Evolutionary conservation across 169 alveolate genomes (phyloP), one percentile per base, ranked within the genome.

Genomic region (Plasmodium falciparum): DNA sequence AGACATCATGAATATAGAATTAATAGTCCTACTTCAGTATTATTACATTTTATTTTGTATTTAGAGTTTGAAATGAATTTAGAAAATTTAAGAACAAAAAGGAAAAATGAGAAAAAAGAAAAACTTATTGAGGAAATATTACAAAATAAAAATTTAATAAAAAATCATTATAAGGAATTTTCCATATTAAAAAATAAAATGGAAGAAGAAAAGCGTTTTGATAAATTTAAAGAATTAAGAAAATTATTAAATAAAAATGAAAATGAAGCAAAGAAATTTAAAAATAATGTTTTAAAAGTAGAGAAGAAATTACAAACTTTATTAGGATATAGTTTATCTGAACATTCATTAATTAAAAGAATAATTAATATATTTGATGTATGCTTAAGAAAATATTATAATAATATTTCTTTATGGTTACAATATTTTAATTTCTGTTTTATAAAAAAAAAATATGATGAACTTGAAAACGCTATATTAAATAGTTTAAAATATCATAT

Each of bases 1-100:
- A 78, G 78, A 58, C 73, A 78, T 29, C 89, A 78, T 45, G 89
- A 78, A 58, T 78, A 78, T 20, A 65, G 70, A 49, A 66, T 78
- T 78, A 66, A 65, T 71, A 66, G 89, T 39, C 33, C 89, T 6
- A 24, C 76, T 0, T 15, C 78, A 22, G 13, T 65, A 39, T 71
- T 78, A 24, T 13, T 78, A 26, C 50, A 66, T 58, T 78, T 50
- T 45, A 78, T 78, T 59, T 78, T 78, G 56, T 78, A 78, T 45
- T 50, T 78, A 56, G 89, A 78, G 33, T 78, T 78, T 49, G 89
- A 78, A 49, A 78, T 78, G 47, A 78, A 59, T 15, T 29, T 78
- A 70, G 78, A 78, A 65, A 65, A 66, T 66, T 50, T 78, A 52
- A 78, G 89, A 52, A 76, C 49, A 78, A 65, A 78, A 26, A 65